A percentile compares a stretch with the other conserved stretches of the same genome.
These are phyloP conservation scores for Sporothrix sp. DNA, from an alignment of 2,329 filamentous ascomycete genomes.

Conservation along the genomic window DNA sequence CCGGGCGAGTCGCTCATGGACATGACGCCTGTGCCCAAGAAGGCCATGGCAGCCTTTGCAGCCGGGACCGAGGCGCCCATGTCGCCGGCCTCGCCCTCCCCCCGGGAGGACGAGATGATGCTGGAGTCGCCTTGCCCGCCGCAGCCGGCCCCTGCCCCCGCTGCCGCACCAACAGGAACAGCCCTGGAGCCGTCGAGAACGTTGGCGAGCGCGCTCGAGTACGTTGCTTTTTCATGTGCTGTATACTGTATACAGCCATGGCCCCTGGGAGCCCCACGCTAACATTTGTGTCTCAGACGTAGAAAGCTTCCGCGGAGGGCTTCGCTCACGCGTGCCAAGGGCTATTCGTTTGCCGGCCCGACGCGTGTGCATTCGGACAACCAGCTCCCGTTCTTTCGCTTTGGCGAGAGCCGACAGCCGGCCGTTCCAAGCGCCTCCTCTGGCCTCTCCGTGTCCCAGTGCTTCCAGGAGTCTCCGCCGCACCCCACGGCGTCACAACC, in stretches of 20 bases:
- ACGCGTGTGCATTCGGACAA: constrained; percentile 52
- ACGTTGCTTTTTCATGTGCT: not conserved
- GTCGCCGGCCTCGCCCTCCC: constrained; percentile 50
- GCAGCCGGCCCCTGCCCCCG: not conserved
- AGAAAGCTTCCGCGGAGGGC: constrained; percentile 64
- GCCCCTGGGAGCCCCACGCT: constrained; percentile 7
- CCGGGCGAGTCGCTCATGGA: constrained; percentile 73
- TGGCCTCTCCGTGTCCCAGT: constrained; percentile 63
- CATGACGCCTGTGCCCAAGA: constrained; percentile 86
- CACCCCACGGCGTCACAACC: constrained; percentile 28
- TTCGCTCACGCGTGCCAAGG: constrained; percentile 64
- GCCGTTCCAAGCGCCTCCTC: constrained; percentile 31
- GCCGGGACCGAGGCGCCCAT: constrained; percentile 43
- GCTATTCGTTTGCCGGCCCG: constrained; percentile 57
- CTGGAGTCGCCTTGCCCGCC: constrained; percentile 42
- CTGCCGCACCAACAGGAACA: not conserved
- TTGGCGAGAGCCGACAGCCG: constrained; percentile 38
- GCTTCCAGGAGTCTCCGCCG: constrained; percentile 70
- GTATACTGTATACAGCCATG: too few relatives aligned
- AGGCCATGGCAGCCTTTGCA: constrained; percentile 51
- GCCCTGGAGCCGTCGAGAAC: constrained; percentile 3
- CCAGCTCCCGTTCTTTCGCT: constrained; percentile 65
- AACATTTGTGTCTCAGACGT: constrained; percentile 36
- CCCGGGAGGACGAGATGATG: constrained; percentile 35
- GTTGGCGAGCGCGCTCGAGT: constrained; percentile 1